Evolutionary conservation across 73 alveolate genomes (phyloP).

Genomic region (Paramecium caudatum): DNA sequence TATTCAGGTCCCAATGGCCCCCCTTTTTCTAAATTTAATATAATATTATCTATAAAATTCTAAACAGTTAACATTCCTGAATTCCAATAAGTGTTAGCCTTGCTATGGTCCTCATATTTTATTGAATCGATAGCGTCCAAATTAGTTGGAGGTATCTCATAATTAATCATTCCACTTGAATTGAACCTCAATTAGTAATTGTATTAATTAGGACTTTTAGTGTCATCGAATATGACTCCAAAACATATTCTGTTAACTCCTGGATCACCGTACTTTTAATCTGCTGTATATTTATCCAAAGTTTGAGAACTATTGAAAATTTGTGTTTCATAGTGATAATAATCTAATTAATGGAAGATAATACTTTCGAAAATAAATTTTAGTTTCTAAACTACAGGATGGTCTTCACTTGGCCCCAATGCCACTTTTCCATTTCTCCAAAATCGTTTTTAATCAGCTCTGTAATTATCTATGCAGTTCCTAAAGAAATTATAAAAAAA

Average conservation of each 20-base stretch:
- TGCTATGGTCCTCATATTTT: neutral
- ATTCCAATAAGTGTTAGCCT: conserved; percentile 8
- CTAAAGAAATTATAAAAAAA: neutral
- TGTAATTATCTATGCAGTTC: conserved; percentile 27
- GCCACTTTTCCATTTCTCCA: conserved; percentile 55
- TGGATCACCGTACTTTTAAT: neutral
- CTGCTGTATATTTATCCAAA: neutral
- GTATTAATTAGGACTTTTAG: neutral
- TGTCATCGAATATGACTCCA: conserved; percentile 38
- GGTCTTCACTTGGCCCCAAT: conserved; percentile 35
- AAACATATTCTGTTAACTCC: conserved; percentile 5
- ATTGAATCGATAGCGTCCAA: conserved; percentile 25
- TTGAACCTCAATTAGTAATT: conserved; percentile 50
- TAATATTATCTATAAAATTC: conserved; percentile 67
- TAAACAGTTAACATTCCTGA: conserved; percentile 52
- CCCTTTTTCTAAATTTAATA: conserved; percentile 30
- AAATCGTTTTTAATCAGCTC: neutral
- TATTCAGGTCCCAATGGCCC: no score
- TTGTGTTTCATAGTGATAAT: neutral
- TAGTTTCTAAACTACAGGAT: neutral
- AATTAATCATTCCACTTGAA: conserved; percentile 1
- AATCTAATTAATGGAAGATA: neutral
- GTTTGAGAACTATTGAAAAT: neutral
- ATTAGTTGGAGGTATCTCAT: conserved; percentile 30
- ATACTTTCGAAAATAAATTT: conserved; percentile 38